Conservation (phyloP, 2,329 filamentous ascomycete species). For the Calonectria fujianensis region DNA sequence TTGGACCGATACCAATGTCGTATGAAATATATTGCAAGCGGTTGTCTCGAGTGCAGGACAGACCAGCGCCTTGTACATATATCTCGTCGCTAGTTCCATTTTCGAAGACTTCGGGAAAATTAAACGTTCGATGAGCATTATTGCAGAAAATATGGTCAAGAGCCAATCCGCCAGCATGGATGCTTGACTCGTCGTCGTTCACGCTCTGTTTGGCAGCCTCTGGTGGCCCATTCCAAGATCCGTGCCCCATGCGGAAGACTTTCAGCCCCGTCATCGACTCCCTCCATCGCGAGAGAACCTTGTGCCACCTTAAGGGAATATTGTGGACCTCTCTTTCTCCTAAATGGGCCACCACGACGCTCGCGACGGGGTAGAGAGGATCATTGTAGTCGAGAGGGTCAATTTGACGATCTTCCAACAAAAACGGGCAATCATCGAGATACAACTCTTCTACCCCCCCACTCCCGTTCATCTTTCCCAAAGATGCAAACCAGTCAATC, state of each 20-base stretch:
- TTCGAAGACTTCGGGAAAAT: not conserved
- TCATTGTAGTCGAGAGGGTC: not conserved
- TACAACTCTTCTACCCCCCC: slow-evolving; percentile 61
- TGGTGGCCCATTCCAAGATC: not conserved
- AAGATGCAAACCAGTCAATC: slow-evolving; percentile 66
- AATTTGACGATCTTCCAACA: slow-evolving; percentile 34
- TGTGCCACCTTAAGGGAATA: slow-evolving; percentile 40
- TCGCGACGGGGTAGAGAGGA: slow-evolving; percentile 31
- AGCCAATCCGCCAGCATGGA: accelerated
- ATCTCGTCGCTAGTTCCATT: not conserved
- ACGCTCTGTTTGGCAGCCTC: not conserved
- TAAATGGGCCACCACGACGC: not conserved
- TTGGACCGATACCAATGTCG: not conserved
- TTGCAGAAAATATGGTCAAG: not conserved
- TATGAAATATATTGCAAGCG: slow-evolving; percentile 4
- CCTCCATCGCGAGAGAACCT: slow-evolving; percentile 35
- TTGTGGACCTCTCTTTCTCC: not conserved
- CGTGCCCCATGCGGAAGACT: slow-evolving; percentile 33
- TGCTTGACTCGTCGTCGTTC: not conserved
- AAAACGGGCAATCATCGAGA: slow-evolving; percentile 65
- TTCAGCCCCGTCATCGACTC: slow-evolving; percentile 37
- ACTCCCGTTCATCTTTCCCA: slow-evolving; percentile 50
- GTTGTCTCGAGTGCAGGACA: not conserved
- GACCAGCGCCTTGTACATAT: not conserved
- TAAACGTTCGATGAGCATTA: not conserved